A percentile compares a stretch with the other conserved stretches of the same genome.
Evolutionary conservation across 345 rosid genomes (phyloP).

Genomic region (Populus pruinosa): DNA sequence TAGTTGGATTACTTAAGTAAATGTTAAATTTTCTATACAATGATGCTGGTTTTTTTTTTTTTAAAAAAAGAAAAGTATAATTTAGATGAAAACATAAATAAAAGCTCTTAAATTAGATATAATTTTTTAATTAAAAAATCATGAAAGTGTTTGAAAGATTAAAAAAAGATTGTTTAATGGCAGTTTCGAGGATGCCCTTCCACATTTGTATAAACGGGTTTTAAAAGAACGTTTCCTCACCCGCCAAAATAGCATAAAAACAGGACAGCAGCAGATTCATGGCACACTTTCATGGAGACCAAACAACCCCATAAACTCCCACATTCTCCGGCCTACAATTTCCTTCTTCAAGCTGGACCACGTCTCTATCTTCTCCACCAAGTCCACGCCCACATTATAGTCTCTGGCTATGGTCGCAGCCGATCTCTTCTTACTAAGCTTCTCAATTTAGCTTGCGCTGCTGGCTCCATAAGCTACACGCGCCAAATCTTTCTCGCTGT

Average conservation of each 20-base stretch:
- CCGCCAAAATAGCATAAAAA: not conserved
- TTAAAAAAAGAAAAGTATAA: too few species aligned
- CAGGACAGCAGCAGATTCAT: not conserved
- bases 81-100: too few species aligned
- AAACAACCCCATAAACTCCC: constrained; percentile 13
- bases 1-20: too few species aligned
- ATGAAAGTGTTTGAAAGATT: too few species aligned
- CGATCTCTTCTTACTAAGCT: constrained; percentile 76
- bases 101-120: too few species aligned
- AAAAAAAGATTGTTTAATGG: too few species aligned
- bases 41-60: too few species aligned
- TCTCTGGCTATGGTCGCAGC: constrained; percentile 50
- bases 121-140: too few species aligned
- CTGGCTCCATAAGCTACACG: constrained; percentile 49
- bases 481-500: constrained; percentile 51
- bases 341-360: constrained; percentile 64
- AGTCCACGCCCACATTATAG: constrained; percentile 54
- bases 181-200: too few species aligned
- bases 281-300: constrained; percentile 30
- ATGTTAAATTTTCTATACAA: too few species aligned
- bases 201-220: too few species aligned
- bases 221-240: not conserved
- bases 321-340: constrained; percentile 52
- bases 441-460: constrained; percentile 54
- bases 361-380: constrained; percentile 60